Conservation (phyloP, 495 filamentous ascomycete genomes). For the Bacidia gigantensis region DNA sequence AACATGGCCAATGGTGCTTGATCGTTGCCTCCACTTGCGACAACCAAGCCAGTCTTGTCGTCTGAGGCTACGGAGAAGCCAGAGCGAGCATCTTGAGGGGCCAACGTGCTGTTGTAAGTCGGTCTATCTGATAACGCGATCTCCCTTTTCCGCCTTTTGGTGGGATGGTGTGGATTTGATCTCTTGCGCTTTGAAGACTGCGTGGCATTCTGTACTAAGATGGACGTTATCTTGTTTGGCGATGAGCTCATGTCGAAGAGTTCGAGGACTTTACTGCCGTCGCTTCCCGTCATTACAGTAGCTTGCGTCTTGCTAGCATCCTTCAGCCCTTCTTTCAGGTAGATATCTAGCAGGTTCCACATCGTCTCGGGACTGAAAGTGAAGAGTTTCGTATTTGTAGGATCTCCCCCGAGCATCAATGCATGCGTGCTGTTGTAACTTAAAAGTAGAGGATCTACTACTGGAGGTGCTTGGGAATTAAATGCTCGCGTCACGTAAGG, state of each 20-base stretch:
- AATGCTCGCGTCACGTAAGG: constrained; percentile 45
- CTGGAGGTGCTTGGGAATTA: constrained; percentile 41
- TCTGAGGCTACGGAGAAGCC: constrained; percentile 52
- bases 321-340: constrained; percentile 32
- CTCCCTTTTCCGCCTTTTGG: constrained; percentile 30
- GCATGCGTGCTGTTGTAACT: constrained; percentile 61
- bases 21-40: constrained; percentile 61
- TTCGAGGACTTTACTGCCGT: constrained; percentile 73
- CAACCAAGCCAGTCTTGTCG: constrained; percentile 42
- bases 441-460: constrained; percentile 55
- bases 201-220: constrained; percentile 39
- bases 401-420: constrained; percentile 62
- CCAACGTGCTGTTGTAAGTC: constrained; percentile 59
- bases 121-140: constrained; percentile 54
- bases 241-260: constrained; percentile 61
- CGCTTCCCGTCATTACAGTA: constrained; percentile 50
- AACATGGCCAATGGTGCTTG: constrained; percentile 57
- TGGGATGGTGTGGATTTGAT: constrained; percentile 7
- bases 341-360: constrained; percentile 52
- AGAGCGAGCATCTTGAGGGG: constrained; percentile 45
- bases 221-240: constrained; percentile 64
- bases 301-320: constrained; percentile 48
- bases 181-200: constrained; percentile 16
- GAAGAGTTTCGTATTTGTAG: constrained; percentile 52
- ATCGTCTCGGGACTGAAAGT: constrained; percentile 39